A percentile compares a stretch with the other conserved stretches of the same genome.
Evolutionary conservation across 768 basidiomycete species (phyloP).

Genomic region (Serendipita sp.): DNA sequence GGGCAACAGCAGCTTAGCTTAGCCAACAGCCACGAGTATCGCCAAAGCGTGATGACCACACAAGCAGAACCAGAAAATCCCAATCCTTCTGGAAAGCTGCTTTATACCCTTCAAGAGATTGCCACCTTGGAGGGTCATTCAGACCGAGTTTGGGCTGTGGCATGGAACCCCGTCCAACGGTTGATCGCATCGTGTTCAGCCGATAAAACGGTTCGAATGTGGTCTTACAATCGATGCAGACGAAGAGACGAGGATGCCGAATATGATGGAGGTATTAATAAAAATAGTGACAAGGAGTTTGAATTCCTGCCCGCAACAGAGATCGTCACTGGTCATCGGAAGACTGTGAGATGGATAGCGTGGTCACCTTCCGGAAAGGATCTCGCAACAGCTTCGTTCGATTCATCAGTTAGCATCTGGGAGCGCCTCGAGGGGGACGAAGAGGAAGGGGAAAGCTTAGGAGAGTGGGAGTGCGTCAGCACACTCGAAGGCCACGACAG

Average conservation of each 20-base stretch:
- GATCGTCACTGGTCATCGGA: slow-evolving; percentile 71
- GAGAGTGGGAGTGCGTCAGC: slow-evolving; percentile 81
- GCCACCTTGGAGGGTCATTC: slow-evolving; percentile 39
- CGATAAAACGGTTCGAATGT: slow-evolving; percentile 83
- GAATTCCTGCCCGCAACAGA: slow-evolving; percentile 42
- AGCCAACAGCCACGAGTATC: background rate
- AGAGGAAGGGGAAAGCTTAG: slow-evolving; percentile 31
- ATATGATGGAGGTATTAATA: too few species aligned
- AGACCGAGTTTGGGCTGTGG: slow-evolving; percentile 73
- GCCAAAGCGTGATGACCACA: background rate
- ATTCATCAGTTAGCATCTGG: slow-evolving; percentile 85
- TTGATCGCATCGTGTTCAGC: slow-evolving; percentile 86
- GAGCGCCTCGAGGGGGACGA: slow-evolving; percentile 59
- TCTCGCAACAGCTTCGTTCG: slow-evolving; percentile 87
- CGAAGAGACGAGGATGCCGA: background rate
- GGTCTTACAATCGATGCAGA: slow-evolving; percentile 35
- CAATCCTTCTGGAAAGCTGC: background rate
- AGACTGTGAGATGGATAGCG: slow-evolving; percentile 72
- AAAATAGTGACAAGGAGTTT: slow-evolving; percentile 6
- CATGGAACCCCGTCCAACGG: slow-evolving; percentile 75
- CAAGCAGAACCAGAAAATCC: background rate
- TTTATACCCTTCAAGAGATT: slow-evolving; percentile 6
- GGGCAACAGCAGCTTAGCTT: too few species aligned
- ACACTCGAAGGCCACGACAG: slow-evolving; percentile 86
- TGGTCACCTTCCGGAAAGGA: slow-evolving; percentile 82